phyloP scores from a whole-genome alignment of 768 basidiomycete genomes.

The Lepiota brunneoincarnata region DNA sequence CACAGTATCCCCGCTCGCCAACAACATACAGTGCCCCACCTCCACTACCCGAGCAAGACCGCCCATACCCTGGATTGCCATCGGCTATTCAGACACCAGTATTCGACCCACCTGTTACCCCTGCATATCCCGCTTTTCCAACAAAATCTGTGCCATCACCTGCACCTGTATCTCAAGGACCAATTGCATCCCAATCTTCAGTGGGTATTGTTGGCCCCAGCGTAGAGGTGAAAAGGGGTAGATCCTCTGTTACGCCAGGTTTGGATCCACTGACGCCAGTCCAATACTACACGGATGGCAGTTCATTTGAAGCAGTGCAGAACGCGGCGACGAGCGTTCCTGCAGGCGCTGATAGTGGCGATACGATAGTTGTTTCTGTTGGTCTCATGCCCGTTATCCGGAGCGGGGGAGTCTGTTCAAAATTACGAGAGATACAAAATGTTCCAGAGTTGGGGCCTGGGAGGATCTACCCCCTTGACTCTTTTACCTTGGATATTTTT shows the following conservation, averaged over 20 bases:
- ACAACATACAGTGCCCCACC: conserved; percentile 54
- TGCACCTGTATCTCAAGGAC: conserved; percentile 54
- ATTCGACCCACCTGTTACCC: conserved; percentile 49
- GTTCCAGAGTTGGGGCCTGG: conserved; percentile 25
- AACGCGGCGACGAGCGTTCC: conserved; percentile 22
- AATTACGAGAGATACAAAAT: conserved; percentile 16
- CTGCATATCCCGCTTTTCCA: conserved; percentile 72
- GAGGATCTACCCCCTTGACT: conserved; percentile 69
- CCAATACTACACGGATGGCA: conserved; percentile 39
- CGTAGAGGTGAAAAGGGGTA: conserved; percentile 68
- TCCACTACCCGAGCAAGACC: conserved; percentile 16
- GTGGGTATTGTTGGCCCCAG: conserved; percentile 47
- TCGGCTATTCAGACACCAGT: conserved; percentile 12
- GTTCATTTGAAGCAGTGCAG: conserved; percentile 39
- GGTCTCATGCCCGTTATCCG: conserved; percentile 38
- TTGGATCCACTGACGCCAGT: conserved; percentile 52
- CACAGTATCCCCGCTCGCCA: conserved; percentile 42
- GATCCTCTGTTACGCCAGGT: conserved; percentile 27
- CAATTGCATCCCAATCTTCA: conserved; percentile 47
- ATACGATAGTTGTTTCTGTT: conserved; percentile 70
- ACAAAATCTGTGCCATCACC: conserved; percentile 42
- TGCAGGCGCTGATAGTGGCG: conserved; percentile 34
- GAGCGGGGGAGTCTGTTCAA: conserved; percentile 16
- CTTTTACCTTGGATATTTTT: conserved; percentile 82
- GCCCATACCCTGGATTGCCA: conserved; percentile 15